These are phyloP conservation scores for Prunella vulgaris DNA, from an alignment of 257 asterid species.

Conservation along the genomic window DNA sequence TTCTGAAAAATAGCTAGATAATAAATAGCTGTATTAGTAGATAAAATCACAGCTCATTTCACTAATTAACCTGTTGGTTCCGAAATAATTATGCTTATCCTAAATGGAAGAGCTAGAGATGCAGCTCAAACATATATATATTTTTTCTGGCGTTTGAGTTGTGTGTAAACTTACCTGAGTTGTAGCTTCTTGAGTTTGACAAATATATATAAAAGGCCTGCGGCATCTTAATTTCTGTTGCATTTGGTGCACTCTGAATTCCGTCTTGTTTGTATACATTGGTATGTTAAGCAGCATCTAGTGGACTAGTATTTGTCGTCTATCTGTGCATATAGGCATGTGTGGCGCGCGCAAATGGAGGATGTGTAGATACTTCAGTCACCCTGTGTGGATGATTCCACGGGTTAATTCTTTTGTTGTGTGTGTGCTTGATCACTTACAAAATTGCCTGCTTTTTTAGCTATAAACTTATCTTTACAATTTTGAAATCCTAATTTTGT, in stretches of 20 bases:
- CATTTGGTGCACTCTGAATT: not conserved
- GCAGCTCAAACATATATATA: conserved; percentile 34
- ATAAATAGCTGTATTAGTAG: conserved; percentile 24
- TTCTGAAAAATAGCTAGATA: conserved; percentile 17
- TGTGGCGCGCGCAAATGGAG: not conserved
- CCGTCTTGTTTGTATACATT: not conserved
- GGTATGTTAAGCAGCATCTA: not conserved
- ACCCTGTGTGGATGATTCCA: not conserved
- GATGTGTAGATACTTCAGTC: not conserved
- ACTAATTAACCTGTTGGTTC: conserved; percentile 13
- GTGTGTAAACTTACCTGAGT: conserved; percentile 24
- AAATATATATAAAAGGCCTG: conserved; percentile 19
- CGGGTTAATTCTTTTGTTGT: not conserved
- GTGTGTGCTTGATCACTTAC: not conserved
- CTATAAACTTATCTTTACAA: not conserved
- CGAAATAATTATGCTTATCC: conserved; percentile 24
- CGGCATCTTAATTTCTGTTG: not conserved
- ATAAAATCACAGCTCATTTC: conserved; percentile 20
- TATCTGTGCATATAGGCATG: too few relatives aligned
- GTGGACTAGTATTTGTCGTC: not conserved
- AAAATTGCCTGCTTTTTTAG: not conserved
- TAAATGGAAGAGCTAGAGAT: conserved; percentile 23
- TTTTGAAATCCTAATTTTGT: not conserved
- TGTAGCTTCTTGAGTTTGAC: conserved; percentile 28
- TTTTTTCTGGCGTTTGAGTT: conserved; percentile 37